A percentile compares a stretch with the other conserved stretches of the same genome.
Conservation (phyloP, 805 yeast genomes). For the Pichia manshurica region DNA sequence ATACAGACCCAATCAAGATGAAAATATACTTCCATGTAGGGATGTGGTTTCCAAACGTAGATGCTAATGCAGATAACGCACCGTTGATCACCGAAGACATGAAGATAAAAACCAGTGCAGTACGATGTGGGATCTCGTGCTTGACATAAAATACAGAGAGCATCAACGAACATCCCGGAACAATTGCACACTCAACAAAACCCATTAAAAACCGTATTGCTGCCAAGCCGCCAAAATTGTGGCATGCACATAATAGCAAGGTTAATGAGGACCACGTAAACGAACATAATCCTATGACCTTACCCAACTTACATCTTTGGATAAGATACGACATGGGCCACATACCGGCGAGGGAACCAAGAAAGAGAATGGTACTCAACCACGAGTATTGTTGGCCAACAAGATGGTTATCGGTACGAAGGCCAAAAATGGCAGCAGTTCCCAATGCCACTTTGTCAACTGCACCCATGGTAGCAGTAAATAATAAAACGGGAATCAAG, state of each 20-base stretch:
- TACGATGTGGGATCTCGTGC: constrained; percentile 16
- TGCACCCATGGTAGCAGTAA: constrained; percentile 8
- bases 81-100: constrained; percentile 28
- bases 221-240: constrained; percentile 31
- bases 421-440: constrained; percentile 22
- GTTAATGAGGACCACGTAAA: constrained; percentile 6
- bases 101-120: constrained; percentile 7
- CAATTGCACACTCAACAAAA: constrained; percentile 27
- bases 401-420: constrained; percentile 18
- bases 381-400: constrained; percentile 28
- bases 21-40: constrained; percentile 57
- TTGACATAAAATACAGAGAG: constrained; percentile 18
- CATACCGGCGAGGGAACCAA: constrained; percentile 38
- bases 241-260: constrained; percentile 4
- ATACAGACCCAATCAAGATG: constrained; percentile 49
- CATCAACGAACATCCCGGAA: constrained; percentile 13
- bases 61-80: constrained; percentile 19
- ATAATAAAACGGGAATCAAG: constrained; percentile 28
- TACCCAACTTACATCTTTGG: constrained; percentile 5
- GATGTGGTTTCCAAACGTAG: constrained; percentile 18
- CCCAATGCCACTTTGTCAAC: constrained; percentile 9
- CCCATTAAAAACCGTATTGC: constrained; percentile 45
- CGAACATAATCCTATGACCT: constrained; percentile 5
- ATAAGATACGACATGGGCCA: constrained; percentile 50
- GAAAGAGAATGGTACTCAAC: constrained; percentile 28